Conservation (phyloP, 441 rosid genomes). For the Pelargonium exstipulatum region DNA sequence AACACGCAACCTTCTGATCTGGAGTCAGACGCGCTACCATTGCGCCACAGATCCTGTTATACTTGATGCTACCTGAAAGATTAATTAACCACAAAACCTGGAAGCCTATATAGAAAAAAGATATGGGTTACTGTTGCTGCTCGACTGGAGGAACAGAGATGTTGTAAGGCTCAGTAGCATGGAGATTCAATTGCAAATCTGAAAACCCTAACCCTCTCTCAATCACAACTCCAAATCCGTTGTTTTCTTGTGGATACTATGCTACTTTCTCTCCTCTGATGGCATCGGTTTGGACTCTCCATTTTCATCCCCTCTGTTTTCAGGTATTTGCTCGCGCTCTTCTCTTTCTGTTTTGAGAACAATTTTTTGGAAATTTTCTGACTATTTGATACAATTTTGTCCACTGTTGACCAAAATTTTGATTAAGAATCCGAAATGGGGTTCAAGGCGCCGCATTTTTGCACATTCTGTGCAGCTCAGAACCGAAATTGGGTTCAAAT, state of each 20-base stretch:
- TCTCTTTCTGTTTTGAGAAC: not conserved
- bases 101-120: too few species aligned
- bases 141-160: too few species aligned
- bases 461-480: slow-evolving; percentile 27
- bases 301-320: slow-evolving; percentile 30
- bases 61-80: too few species aligned
- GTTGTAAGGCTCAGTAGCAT: too few species aligned
- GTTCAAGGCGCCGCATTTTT: slow-evolving; percentile 28
- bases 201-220: too few species aligned
- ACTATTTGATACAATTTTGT: not conserved
- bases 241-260: not conserved
- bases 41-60: slow-evolving; percentile 10
- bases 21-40: slow-evolving; percentile 39
- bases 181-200: too few species aligned
- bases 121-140: too few species aligned
- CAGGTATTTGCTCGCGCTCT: slow-evolving; percentile 31
- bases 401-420: not conserved
- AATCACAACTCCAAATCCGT: not conserved
- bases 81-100: too few species aligned
- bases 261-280: slow-evolving; percentile 21
- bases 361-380: not conserved
- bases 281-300: slow-evolving; percentile 48
- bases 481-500: slow-evolving; percentile 18
- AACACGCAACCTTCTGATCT: slow-evolving; percentile 38
- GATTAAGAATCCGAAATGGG: slow-evolving; percentile 34